Conservation (phyloP, 345 rosid genomes). For the Combretum micranthum region DNA sequence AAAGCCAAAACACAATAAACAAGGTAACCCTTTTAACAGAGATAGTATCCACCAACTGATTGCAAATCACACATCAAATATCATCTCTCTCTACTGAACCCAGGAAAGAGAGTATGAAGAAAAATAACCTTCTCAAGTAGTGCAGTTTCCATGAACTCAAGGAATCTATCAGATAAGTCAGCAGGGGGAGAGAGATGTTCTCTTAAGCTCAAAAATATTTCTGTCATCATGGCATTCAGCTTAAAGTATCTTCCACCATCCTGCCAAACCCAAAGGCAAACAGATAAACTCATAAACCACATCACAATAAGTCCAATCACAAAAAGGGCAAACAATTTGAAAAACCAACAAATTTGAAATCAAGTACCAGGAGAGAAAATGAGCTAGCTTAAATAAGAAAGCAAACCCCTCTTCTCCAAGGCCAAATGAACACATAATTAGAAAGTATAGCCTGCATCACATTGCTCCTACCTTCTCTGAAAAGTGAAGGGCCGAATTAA, state of each 20-base stretch:
- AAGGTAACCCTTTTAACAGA: no score
- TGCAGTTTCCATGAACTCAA: slow-evolving; percentile 53
- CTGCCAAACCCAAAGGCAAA: slow-evolving; percentile 36
- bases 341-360: no score
- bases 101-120: slow-evolving; percentile 7
- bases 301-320: not conserved
- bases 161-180: slow-evolving; percentile 40
- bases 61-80: no score
- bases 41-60: no score
- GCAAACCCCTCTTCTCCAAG: not conserved
- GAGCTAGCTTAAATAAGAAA: no score
- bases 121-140: slow-evolving; percentile 60
- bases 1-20: no score
- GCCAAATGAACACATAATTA: not conserved
- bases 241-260: slow-evolving; percentile 51
- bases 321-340: not conserved
- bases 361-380: no score
- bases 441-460: not conserved
- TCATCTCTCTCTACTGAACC: not conserved
- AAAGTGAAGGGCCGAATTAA: slow-evolving; percentile 33
- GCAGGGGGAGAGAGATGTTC: slow-evolving; percentile 49
- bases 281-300: not conserved
- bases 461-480: slow-evolving; percentile 40
- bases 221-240: slow-evolving; percentile 52
- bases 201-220: slow-evolving; percentile 55